phyloP scores from a whole-genome alignment of 306 rosid species.

The Fragaria iinumae region DNA sequence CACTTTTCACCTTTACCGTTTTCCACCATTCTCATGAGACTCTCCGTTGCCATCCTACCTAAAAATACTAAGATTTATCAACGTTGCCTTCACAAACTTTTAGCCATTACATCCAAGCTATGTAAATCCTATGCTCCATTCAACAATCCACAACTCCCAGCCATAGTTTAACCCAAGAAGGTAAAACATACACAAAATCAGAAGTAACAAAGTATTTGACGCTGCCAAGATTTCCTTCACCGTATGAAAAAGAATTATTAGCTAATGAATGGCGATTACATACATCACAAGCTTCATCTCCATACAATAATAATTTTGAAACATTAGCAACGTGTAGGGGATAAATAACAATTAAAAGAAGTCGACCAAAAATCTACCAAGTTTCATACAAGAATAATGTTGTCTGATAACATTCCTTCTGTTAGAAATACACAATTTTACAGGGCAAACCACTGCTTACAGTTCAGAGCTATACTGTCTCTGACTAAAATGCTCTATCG shows the following conservation, averaged over 20 bases:
- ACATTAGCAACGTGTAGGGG: not conserved
- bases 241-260: not conserved
- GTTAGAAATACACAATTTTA: not conserved
- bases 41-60: constrained; percentile 50
- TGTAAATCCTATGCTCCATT: constrained; percentile 6
- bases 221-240: not conserved
- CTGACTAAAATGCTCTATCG: not conserved
- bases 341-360: not conserved
- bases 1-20: constrained; percentile 39
- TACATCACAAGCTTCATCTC: not conserved
- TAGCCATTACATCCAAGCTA: constrained; percentile 7
- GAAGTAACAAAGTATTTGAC: not conserved
- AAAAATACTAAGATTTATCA: not conserved
- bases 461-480: not conserved
- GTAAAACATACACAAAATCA: not conserved
- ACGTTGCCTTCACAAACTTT: constrained; percentile 6
- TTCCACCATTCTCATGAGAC: constrained; percentile 56
- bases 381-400: not conserved
- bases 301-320: not conserved
- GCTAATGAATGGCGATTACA: not conserved
- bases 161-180: not conserved
- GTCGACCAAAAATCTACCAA: not conserved
- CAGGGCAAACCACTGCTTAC: not conserved
- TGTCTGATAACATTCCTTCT: constrained; percentile 1
- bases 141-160: not conserved